phyloP scores from a whole-genome alignment of 75 land plant genomes.

The Pseudotsuga menziesii region DNA sequence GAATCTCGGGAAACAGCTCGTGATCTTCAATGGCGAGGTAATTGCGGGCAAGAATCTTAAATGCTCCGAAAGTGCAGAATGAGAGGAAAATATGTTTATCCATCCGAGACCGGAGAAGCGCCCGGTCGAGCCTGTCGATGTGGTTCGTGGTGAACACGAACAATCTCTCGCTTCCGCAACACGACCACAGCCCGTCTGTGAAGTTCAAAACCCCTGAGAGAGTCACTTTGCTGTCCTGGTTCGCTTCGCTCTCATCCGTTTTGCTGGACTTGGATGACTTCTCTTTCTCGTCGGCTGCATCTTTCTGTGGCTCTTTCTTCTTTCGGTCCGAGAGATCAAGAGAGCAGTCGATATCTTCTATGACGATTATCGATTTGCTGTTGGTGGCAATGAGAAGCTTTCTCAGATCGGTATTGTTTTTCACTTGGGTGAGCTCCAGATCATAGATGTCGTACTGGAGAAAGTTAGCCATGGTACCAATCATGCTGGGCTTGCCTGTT shows the following conservation, averaged over 20 bases:
- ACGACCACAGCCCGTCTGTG: constrained; percentile 68
- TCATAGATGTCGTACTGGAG: constrained; percentile 26
- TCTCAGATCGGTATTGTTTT: constrained; percentile 25
- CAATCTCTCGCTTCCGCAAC: constrained; percentile 62
- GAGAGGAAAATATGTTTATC: constrained; percentile 69
- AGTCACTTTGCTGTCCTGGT: neutral
- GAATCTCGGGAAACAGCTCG: constrained; percentile 15
- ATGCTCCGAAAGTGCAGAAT: constrained; percentile 43
- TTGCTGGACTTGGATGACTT: neutral
- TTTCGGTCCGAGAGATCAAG: constrained; percentile 14
- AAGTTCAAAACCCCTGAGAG: constrained; percentile 12
- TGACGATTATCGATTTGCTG: constrained; percentile 36
- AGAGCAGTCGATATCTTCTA: constrained; percentile 48
- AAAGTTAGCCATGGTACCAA: constrained; percentile 30
- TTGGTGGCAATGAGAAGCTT: constrained; percentile 28
- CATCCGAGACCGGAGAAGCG: constrained; percentile 63
- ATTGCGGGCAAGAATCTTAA: constrained; percentile 43
- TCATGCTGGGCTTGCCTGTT: constrained; percentile 39
- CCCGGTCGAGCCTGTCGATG: constrained; percentile 50
- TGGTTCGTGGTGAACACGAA: constrained; percentile 71
- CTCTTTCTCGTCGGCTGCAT: neutral
- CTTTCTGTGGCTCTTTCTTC: neutral
- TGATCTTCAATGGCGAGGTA: constrained; percentile 39
- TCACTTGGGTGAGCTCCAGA: constrained; percentile 24
- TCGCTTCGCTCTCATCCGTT: neutral